Conservation (phyloP, 2,329 filamentous ascomycete genomes). For the Claviceps sp. region DNA sequence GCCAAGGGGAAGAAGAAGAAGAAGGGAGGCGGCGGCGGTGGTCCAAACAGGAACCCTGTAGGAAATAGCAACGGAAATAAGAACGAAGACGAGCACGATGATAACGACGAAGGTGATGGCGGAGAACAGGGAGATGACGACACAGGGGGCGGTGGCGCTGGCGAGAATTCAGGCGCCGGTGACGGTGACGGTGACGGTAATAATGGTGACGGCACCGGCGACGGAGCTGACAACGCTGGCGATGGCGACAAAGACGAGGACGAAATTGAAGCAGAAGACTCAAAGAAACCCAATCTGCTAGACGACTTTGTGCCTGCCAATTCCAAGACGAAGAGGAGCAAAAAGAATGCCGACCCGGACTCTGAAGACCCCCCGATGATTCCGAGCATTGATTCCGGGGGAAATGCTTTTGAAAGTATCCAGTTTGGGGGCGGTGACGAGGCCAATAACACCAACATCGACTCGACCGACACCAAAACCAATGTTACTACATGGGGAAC, state of each 20-base stretch:
- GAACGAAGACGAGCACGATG: slow-evolving; percentile 1
- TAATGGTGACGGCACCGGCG: slow-evolving; percentile 2
- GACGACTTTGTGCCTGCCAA: slow-evolving; percentile 13
- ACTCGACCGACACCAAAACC: slow-evolving; percentile 29
- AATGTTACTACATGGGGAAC: slow-evolving; percentile 46
- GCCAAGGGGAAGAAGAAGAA: slow-evolving; percentile 11
- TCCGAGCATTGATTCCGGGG: slow-evolving; percentile 27
- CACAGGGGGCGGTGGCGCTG: neutral
- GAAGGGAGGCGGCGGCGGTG: slow-evolving; percentile 1
- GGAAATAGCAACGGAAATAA: slow-evolving; percentile 5
- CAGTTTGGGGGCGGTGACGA: slow-evolving; percentile 45
- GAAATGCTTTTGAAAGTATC: slow-evolving; percentile 50
- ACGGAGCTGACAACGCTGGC: slow-evolving; percentile 3
- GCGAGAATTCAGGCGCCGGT: slow-evolving; percentile 4
- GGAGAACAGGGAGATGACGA: slow-evolving; percentile 1
- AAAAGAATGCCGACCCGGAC: slow-evolving; percentile 14
- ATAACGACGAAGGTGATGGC: neutral
- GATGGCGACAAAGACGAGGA: slow-evolving; percentile 12
- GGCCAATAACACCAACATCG: slow-evolving; percentile 45
- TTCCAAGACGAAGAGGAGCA: slow-evolving; percentile 28
- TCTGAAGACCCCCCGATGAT: slow-evolving; percentile 15
- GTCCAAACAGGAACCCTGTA: slow-evolving; percentile 4
- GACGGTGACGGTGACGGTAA: slow-evolving; percentile 1
- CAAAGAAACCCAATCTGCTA: slow-evolving; percentile 23
- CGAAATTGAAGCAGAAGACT: slow-evolving; percentile 22